Percentiles rank a stretch among this genome's conserved stretches.
Conservation (phyloP, 2,329 filamentous ascomycete genomes). For the Cytospora piceicola region DNA sequence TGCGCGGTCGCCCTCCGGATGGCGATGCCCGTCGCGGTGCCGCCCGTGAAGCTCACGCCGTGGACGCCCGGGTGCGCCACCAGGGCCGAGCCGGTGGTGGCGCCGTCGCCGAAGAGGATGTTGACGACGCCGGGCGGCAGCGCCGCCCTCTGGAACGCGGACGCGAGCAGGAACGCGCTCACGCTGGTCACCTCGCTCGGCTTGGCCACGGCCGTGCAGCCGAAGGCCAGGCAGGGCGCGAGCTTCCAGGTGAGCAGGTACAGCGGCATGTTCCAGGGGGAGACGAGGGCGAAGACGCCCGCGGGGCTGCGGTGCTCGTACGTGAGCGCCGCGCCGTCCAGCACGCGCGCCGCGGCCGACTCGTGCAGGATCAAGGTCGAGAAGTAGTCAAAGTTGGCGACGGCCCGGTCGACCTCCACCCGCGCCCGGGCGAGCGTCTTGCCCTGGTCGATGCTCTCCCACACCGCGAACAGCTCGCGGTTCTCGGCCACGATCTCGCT, state of each 20-base stretch:
- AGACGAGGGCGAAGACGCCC: conserved; percentile 42
- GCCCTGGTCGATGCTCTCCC: conserved; percentile 44
- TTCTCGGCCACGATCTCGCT: conserved; percentile 38
- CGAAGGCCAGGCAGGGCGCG: conserved; percentile 42
- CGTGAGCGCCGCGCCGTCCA: conserved; percentile 39
- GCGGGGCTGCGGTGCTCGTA: conserved; percentile 42
- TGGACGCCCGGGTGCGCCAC: conserved; percentile 36
- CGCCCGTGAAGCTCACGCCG: conserved; percentile 42
- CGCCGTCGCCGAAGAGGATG: conserved; percentile 40
- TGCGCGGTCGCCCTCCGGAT: conserved; percentile 39
- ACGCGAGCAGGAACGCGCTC: conserved; percentile 38
- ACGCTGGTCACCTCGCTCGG: conserved; percentile 42
- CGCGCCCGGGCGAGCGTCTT: conserved; percentile 41
- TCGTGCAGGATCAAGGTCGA: conserved; percentile 42
- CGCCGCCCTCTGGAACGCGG: conserved; percentile 35
- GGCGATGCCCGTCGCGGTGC: conserved; percentile 40
- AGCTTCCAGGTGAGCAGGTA: conserved; percentile 44
- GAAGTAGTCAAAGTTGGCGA: conserved; percentile 43
- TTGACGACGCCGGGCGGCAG: conserved; percentile 40
- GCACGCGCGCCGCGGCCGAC: conserved; percentile 38
- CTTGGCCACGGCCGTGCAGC: conserved; percentile 42
- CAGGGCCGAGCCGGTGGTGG: conserved; percentile 38
- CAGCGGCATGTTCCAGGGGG: conserved; percentile 44
- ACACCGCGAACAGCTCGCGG: conserved; percentile 40
- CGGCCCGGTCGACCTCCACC: conserved; percentile 40